Evolutionary conservation across 1,284 basidiomycete genomes (phyloP), one percentile per base, ranked within the genome.

Genomic region (Fistulina hepatica): DNA sequence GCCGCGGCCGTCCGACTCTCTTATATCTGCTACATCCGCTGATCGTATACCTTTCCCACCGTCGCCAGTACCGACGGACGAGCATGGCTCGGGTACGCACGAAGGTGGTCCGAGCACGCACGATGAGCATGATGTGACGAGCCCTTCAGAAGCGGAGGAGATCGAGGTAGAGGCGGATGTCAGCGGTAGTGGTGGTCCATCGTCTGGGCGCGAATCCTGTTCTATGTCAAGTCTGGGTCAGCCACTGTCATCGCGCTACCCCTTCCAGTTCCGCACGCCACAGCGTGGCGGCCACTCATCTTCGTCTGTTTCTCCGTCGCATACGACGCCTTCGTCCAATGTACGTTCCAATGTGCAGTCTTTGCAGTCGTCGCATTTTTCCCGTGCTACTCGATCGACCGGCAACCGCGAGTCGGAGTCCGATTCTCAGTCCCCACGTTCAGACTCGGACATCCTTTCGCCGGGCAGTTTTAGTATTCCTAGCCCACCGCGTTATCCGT

Each of bases 221-320:
- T 85, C 81, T 4, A 74, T 86, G 72, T 84, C 81, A 5, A 80
- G 76, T 48, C 67, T 86, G 5, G 83, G 82, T 2, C 76, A 78
- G n/a, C 82, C 81, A 1, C 63, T 86, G 36, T 54, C 59, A 13
- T 74, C 77, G 5, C 69, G 77, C 2, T 81, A 80, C 52, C 81
- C 79, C 4, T 81, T 83, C 66, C 65, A 72, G 41, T 72, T 73
- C 58, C 70, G 76, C 19, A 65, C 67, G 7, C 73, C 73, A 20
- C 50, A 55, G 7, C 64, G 72, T 17, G 65, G 67, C 0, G 58
- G 59, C 10, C 71, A 60, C 51, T 31, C 28, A 19, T 47, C 50
- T 33, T 73, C 63, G 33, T 71, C 65, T 26, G 48, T 59, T 11
- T 54, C 45, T 43, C 50, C 21, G 50, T 43, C 25, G 44, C 46